Evolutionary conservation across 73 alveolate genomes (phyloP).

Genomic region (Paramecium caudatum): DNA sequence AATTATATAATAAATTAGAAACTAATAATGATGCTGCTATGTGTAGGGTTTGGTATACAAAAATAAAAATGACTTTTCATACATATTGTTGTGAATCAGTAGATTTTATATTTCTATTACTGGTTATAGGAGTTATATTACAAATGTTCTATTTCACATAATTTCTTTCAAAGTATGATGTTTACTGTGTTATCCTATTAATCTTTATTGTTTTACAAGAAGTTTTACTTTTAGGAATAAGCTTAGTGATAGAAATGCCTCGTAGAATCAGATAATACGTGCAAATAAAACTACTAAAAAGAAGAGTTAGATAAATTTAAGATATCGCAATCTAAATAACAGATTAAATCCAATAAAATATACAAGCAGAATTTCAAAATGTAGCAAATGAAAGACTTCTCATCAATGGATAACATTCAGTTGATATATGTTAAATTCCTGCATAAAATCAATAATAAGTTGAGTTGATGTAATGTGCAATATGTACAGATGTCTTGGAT

Average conservation of each 20-base stretch:
- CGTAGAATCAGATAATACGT: neutral
- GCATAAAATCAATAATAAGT: neutral
- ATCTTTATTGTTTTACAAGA: neutral
- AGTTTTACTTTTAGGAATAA: neutral
- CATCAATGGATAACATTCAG: neutral
- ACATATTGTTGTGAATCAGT: neutral
- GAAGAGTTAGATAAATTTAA: neutral
- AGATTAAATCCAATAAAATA: neutral
- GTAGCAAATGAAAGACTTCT: neutral
- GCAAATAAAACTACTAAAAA: neutral
- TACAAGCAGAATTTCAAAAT: neutral
- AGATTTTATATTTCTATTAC: neutral
- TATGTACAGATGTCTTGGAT: neutral
- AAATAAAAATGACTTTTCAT: neutral
- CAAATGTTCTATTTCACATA: neutral
- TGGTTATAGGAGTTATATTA: neutral
- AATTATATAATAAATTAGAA: neutral
- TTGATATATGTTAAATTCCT: neutral
- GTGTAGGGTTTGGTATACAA: neutral
- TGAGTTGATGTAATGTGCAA: neutral
- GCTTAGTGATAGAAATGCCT: slow-evolving; percentile 23
- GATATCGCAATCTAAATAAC: neutral
- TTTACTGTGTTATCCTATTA: neutral
- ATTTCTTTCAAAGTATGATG: neutral
- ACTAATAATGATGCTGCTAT: neutral